These are phyloP conservation scores for Lactifluus pinguis DNA, from an alignment of 768 basidiomycete species.

Conservation along the genomic window DNA sequence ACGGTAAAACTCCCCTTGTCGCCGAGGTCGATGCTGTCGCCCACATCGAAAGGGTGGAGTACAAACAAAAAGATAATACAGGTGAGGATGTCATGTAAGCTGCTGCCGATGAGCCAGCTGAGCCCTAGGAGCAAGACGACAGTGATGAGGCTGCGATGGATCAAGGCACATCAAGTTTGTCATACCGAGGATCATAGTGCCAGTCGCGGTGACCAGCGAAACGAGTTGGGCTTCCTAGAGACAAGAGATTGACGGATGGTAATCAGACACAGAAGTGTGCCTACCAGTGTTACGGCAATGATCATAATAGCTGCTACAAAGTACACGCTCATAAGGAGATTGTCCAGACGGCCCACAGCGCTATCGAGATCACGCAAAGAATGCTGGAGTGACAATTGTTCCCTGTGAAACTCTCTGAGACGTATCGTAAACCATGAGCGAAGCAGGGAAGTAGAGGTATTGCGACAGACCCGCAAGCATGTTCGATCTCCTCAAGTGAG, in stretches of 20 bases:
- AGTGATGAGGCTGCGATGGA: background rate
- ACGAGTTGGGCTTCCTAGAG: slow-evolving; percentile 60
- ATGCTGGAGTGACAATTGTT: slow-evolving; percentile 74
- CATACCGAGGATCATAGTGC: slow-evolving; percentile 45
- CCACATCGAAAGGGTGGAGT: slow-evolving; percentile 78
- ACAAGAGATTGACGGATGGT: slow-evolving; percentile 2
- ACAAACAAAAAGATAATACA: slow-evolving; percentile 90
- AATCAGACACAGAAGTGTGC: slow-evolving; percentile 21
- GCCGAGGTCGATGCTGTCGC: slow-evolving; percentile 53
- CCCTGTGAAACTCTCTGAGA: slow-evolving; percentile 68
- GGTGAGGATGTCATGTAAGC: slow-evolving; percentile 69
- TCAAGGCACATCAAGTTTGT: background rate
- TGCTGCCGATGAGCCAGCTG: slow-evolving; percentile 81
- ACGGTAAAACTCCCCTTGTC: slow-evolving; percentile 56
- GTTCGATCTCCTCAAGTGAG: slow-evolving; percentile 65
- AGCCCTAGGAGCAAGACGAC: slow-evolving; percentile 36
- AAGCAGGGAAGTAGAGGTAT: background rate
- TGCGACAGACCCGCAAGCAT: slow-evolving; percentile 47
- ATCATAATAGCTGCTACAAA: slow-evolving; percentile 65
- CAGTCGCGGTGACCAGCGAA: slow-evolving; percentile 69
- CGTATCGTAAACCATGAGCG: background rate
- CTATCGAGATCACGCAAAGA: slow-evolving; percentile 87
- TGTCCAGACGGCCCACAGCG: slow-evolving; percentile 78
- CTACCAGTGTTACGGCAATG: slow-evolving; percentile 69
- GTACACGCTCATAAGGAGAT: slow-evolving; percentile 78